phyloP scores from a whole-genome alignment of 768 basidiomycete genomes.

The Lactarius quietus region DNA sequence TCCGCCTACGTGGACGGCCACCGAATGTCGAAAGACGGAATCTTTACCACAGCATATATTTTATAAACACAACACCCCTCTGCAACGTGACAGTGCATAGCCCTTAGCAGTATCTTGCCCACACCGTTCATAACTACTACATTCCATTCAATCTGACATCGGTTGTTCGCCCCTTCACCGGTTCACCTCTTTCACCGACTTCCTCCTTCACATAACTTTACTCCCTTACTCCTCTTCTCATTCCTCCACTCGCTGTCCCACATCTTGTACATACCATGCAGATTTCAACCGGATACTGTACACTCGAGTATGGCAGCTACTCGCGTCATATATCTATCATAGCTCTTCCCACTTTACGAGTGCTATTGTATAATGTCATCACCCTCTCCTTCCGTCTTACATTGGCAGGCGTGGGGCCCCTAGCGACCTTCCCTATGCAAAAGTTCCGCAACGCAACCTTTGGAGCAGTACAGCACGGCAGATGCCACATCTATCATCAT shows the following conservation, averaged over 20 bases:
- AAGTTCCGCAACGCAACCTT: neutral
- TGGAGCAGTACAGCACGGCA: neutral
- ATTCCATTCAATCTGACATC: constrained; percentile 10
- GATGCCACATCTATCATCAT: neutral
- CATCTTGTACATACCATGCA: constrained; percentile 12
- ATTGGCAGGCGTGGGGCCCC: neutral
- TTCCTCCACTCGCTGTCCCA: constrained; percentile 7
- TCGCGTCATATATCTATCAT: constrained; percentile 9
- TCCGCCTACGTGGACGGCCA: neutral
- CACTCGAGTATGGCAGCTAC: neutral
- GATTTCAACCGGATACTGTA: neutral
- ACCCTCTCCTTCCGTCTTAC: constrained; percentile 1
- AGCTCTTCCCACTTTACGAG: constrained; percentile 10
- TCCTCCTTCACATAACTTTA: neutral
- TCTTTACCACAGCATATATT: constrained; percentile 12
- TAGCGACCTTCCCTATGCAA: neutral
- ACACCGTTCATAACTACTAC: constrained; percentile 4
- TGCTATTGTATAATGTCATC: constrained; percentile 15
- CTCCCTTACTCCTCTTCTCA: neutral
- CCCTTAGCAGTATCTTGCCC: constrained; percentile 4
- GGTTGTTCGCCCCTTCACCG: neutral
- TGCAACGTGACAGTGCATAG: constrained; percentile 16
- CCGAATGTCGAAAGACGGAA: constrained; percentile 4
- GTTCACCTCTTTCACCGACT: neutral
- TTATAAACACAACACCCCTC: constrained; percentile 2